These are phyloP conservation scores for Lentinula sp. DNA, from an alignment of 768 basidiomycete genomes.

Conservation along the genomic window DNA sequence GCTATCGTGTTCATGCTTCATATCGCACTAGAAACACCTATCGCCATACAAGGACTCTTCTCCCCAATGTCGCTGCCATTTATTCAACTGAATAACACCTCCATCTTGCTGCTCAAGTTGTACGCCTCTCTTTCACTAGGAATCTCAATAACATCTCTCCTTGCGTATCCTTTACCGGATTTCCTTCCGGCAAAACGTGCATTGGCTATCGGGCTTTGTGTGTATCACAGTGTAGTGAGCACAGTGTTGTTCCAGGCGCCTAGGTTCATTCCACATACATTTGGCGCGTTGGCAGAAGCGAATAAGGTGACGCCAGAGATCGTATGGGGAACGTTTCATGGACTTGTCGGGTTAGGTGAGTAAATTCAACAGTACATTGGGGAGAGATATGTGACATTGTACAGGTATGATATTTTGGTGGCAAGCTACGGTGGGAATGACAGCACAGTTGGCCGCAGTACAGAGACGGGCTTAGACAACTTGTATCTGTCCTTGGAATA, in stretches of 20 bases:
- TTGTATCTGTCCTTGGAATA: no score
- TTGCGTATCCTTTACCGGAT: conserved; percentile 72
- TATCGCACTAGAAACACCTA: conserved; percentile 70
- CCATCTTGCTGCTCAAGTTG: conserved; percentile 71
- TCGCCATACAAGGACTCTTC: conserved; percentile 73
- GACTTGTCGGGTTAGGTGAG: conserved; percentile 51
- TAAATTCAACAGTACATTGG: neutral
- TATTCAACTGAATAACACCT: conserved; percentile 77
- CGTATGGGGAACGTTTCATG: conserved; percentile 70
- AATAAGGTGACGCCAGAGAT: conserved; percentile 67
- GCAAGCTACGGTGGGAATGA: conserved; percentile 56
- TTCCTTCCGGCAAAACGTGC: conserved; percentile 85
- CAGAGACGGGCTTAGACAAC: neutral
- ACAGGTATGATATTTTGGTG: conserved; percentile 68
- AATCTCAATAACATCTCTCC: conserved; percentile 53
- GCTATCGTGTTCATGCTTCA: conserved; percentile 73
- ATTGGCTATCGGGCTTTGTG: conserved; percentile 64
- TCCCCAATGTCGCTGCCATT: conserved; percentile 62
- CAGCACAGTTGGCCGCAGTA: conserved; percentile 1
- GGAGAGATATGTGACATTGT: neutral
- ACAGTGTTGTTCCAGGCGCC: conserved; percentile 73
- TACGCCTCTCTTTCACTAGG: conserved; percentile 60
- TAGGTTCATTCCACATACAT: conserved; percentile 70
- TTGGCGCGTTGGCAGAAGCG: conserved; percentile 57
- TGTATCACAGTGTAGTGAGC: conserved; percentile 71